Percentiles rank a stretch among this genome's conserved stretches.
Conservation (phyloP, 2,329 filamentous ascomycete species). For the Cladorrhinum sp. region DNA sequence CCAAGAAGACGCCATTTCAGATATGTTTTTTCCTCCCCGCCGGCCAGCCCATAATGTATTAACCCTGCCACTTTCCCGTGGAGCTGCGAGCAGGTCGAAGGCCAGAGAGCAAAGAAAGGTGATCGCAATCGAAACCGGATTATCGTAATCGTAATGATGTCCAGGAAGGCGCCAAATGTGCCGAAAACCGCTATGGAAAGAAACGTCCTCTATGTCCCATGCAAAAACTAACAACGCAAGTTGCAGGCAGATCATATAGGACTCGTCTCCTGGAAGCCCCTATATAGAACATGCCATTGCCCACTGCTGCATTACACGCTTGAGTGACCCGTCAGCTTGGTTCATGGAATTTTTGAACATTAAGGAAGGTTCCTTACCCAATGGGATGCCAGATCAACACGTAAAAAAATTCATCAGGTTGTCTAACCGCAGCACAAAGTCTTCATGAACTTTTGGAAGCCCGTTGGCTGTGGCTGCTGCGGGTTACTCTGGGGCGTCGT, state of each 20-base stretch:
- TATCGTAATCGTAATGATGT: slow-evolving; percentile 27
- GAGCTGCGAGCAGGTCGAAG: slow-evolving; percentile 20
- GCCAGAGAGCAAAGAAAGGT: slow-evolving; percentile 11
- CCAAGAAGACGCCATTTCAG: slow-evolving; percentile 5
- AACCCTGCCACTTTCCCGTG: slow-evolving; percentile 12
- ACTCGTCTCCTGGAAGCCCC: slow-evolving; percentile 23
- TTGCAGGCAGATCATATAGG: slow-evolving; percentile 27
- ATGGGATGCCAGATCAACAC: slow-evolving; percentile 14
- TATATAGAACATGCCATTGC: slow-evolving; percentile 23
- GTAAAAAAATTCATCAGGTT: slow-evolving; percentile 4
- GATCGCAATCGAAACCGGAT: slow-evolving; percentile 17
- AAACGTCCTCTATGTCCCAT: slow-evolving; percentile 29
- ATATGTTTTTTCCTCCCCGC: slow-evolving; percentile 8
- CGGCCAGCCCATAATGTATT: slow-evolving; percentile 16
- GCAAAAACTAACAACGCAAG: slow-evolving; percentile 27
- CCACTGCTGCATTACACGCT: background rate
- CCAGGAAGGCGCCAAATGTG: slow-evolving; percentile 22
- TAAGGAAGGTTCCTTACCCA: slow-evolving; percentile 11
- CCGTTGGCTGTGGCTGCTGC: slow-evolving; percentile 65
- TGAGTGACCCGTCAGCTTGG: background rate
- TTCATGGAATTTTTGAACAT: background rate
- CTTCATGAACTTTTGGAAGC: slow-evolving; percentile 91
- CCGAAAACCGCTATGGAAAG: slow-evolving; percentile 26
- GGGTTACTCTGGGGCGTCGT: slow-evolving; percentile 53
- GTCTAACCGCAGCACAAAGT: slow-evolving; percentile 79